Evolutionary conservation across 2,329 filamentous ascomycete species (phyloP).

Genomic region (Sporothrix brasiliensis): DNA sequence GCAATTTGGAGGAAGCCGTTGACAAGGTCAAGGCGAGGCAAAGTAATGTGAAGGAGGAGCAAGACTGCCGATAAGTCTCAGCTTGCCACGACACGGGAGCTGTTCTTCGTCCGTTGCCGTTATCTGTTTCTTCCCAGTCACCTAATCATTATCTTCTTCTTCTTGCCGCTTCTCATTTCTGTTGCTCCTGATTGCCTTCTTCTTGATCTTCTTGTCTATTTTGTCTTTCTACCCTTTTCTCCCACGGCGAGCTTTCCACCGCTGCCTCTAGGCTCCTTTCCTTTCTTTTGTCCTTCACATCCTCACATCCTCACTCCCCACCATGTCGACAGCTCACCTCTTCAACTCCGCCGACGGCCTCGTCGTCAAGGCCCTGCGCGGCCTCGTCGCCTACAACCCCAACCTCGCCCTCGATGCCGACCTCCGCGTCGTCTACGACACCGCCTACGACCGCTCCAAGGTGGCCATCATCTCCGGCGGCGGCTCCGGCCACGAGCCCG

Average conservation of each 20-base stretch:
- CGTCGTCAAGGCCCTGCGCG: slow-evolving; percentile 55
- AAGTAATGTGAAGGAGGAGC: not conserved
- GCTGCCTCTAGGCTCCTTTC: not conserved
- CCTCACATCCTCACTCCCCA: not conserved
- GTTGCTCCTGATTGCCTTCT: not conserved
- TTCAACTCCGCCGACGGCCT: slow-evolving; percentile 58
- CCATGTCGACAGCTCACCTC: slow-evolving; percentile 58
- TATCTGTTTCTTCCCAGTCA: not conserved
- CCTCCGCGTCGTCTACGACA: slow-evolving; percentile 57
- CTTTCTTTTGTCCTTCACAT: not conserved
- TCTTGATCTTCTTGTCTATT: not conserved
- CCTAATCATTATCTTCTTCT: not conserved
- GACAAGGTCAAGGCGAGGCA: not conserved
- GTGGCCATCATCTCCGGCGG: slow-evolving; percentile 59
- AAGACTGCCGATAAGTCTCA: slow-evolving; percentile 1
- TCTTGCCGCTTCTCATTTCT: not conserved
- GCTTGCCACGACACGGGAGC: slow-evolving; percentile 16
- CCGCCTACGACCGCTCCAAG: slow-evolving; percentile 48
- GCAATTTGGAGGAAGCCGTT: not conserved
- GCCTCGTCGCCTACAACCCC: slow-evolving; percentile 58
- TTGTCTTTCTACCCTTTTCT: not conserved
- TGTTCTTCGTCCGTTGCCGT: not conserved
- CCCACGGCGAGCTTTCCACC: not conserved
- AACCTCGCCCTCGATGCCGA: slow-evolving; percentile 53
- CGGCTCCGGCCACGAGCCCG: slow-evolving; percentile 63